phyloP scores from a whole-genome alignment of 2,329 filamentous ascomycete genomes.

The Dendrostoma leiphaemia region DNA sequence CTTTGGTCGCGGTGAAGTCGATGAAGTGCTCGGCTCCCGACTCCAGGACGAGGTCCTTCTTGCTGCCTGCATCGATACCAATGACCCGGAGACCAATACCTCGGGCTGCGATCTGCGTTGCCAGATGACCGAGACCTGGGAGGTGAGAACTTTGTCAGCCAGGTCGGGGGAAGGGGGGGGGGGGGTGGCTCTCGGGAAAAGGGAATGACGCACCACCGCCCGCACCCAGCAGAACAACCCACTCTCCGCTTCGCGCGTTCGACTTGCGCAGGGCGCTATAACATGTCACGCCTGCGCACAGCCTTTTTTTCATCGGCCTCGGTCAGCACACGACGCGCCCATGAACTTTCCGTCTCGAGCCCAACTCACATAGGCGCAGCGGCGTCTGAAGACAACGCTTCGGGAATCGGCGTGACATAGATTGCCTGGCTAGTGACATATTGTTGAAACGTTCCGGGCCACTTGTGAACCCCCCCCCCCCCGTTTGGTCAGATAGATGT shows the following conservation, averaged over 20 bases:
- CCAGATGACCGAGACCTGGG: constrained; percentile 13
- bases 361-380: constrained; percentile 57
- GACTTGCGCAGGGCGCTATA: constrained; percentile 64
- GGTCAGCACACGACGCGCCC: neutral
- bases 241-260: constrained; percentile 56
- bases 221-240: constrained; percentile 58
- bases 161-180: too few species aligned
- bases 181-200: constrained; percentile 49
- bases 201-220: constrained; percentile 65
- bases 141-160: neutral
- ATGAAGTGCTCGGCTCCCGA: constrained; percentile 68
- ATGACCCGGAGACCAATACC: constrained; percentile 18
- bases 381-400: constrained; percentile 53
- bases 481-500: too few species aligned
- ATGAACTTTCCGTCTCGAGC: neutral
- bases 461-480: constrained; percentile 23
- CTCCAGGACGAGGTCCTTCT: constrained; percentile 27
- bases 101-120: constrained; percentile 14
- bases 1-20: constrained; percentile 48
- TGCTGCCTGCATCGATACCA: constrained; percentile 17
- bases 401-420: constrained; percentile 70
- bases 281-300: constrained; percentile 55
- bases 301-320: neutral
- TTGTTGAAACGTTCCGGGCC: constrained; percentile 71
- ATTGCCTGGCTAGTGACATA: constrained; percentile 62